Conservation (phyloP, 2,329 filamentous ascomycete species). For the Fusarium longipes region DNA sequence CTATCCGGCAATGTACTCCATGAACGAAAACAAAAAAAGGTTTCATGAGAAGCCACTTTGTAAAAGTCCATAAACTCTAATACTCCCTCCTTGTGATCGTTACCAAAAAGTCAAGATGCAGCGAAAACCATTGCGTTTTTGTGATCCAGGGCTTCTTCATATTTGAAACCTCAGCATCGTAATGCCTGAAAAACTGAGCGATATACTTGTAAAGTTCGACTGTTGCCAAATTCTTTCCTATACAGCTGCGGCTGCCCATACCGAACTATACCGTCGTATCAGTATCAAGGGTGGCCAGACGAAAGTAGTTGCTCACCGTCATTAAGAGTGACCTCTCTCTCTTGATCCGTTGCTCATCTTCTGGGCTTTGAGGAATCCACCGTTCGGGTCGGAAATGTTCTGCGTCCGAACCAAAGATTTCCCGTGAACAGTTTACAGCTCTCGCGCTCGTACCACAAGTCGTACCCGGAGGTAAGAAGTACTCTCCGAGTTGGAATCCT, state of each 20-base stretch:
- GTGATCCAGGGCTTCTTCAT: neutral
- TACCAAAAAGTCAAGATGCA: neutral
- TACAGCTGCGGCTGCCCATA: constrained; percentile 25
- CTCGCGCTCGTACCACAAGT: constrained; percentile 10
- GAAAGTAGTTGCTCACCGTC: neutral
- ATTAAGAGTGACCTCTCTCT: neutral
- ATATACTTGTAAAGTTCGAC: constrained; percentile 26
- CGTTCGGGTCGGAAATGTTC: constrained; percentile 10
- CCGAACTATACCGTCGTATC: constrained; percentile 3
- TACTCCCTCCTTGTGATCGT: neutral
- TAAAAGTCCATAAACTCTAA: no score
- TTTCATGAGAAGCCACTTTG: no score
- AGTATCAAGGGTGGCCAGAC: neutral
- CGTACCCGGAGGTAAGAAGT: constrained; percentile 5
- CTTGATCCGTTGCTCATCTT: constrained; percentile 11
- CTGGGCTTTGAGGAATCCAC: neutral
- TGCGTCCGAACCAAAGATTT: constrained; percentile 15
- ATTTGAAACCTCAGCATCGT: neutral
- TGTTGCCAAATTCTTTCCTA: constrained; percentile 17
- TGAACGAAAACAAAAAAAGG: no score
- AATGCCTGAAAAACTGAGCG: constrained; percentile 22
- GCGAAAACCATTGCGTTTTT: constrained; percentile 18
- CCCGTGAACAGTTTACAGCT: constrained; percentile 5
- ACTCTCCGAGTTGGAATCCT: neutral
- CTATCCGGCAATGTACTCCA: no score